phyloP scores from a whole-genome alignment of 164 flowering plant genomes.

The Stephania japonica region DNA sequence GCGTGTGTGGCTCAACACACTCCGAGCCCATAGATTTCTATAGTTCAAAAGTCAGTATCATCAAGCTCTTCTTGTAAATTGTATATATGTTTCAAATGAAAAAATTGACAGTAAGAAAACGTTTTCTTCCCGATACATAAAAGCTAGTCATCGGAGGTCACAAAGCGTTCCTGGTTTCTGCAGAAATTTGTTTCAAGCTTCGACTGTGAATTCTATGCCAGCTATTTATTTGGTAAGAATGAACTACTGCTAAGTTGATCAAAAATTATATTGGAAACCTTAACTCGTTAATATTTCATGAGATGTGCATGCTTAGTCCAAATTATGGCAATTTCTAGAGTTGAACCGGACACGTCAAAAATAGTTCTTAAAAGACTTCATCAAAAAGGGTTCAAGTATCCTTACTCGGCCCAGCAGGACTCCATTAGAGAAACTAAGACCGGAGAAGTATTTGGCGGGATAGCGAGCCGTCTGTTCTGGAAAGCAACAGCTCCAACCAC shows the following conservation, averaged over 20 bases:
- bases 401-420: slow-evolving; percentile 97
- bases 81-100: too few relatives aligned
- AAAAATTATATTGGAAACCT: neutral
- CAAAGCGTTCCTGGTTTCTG: too few relatives aligned
- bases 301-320: neutral
- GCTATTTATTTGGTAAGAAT: neutral
- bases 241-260: neutral
- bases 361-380: neutral
- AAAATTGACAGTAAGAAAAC: too few relatives aligned
- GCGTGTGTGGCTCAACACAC: too few relatives aligned
- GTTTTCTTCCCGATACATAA: too few relatives aligned
- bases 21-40: too few relatives aligned
- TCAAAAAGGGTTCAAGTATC: neutral
- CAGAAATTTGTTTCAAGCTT: too few relatives aligned
- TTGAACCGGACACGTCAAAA: neutral
- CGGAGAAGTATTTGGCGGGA: slow-evolving; percentile 66
- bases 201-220: neutral
- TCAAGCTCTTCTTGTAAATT: too few relatives aligned
- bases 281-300: neutral
- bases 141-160: too few relatives aligned
- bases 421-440: slow-evolving; percentile 73
- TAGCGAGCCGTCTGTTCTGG: slow-evolving; percentile 77
- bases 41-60: too few relatives aligned
- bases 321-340: neutral
- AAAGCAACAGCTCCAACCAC: slow-evolving; percentile 99